phyloP scores from a whole-genome alignment of 2,329 filamentous ascomycete species.

The Ophiosphaerella korrae region DNA sequence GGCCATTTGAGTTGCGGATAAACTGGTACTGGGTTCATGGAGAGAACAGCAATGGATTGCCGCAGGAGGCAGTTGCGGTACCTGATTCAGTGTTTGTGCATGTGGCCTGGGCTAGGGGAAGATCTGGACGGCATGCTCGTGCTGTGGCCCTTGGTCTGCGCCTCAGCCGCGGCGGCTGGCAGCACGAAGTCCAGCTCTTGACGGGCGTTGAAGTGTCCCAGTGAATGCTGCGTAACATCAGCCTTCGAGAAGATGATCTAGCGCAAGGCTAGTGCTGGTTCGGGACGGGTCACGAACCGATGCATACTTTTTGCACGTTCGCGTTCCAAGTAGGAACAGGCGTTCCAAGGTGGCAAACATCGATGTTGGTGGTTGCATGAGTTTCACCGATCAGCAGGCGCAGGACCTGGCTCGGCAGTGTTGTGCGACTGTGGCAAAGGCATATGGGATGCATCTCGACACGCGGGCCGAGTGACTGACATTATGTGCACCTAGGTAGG shows the following conservation, averaged over 20 bases:
- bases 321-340: neutral
- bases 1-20: no score
- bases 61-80: neutral
- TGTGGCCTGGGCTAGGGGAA: no score
- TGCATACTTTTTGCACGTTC: neutral
- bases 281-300: neutral
- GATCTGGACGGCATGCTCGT: no score
- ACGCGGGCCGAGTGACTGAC: neutral
- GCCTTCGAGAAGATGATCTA: neutral
- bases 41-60: no score
- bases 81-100: neutral
- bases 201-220: constrained; percentile 2
- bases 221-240: neutral
- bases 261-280: neutral
- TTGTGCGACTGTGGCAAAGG: neutral
- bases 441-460: neutral
- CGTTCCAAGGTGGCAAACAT: neutral
- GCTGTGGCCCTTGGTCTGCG: no score
- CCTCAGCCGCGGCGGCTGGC: neutral
- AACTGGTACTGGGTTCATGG: no score
- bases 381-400: neutral
- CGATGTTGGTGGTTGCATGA: neutral
- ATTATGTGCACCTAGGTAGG: no score
- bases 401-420: neutral
- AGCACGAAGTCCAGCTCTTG: constrained; percentile 16